Conservation (phyloP, 176 grass and related monocot genomes). For the Calamus simplicifolius region DNA sequence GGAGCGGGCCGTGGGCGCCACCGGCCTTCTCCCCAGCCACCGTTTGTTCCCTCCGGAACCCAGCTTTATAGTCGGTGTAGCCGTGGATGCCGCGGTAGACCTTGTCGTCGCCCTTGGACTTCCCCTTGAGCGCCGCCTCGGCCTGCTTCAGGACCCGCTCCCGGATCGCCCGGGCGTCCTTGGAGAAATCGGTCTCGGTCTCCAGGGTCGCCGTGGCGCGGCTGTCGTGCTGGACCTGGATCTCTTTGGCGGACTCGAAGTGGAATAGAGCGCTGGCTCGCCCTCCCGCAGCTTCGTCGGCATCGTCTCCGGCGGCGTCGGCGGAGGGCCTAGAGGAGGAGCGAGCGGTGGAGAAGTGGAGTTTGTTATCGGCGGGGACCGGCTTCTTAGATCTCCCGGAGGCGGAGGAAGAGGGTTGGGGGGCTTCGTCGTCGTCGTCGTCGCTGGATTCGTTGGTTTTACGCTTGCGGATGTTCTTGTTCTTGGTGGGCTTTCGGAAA, state of each 20-base stretch:
- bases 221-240: slow-evolving; percentile 67
- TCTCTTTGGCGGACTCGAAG: slow-evolving; percentile 66
- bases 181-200: slow-evolving; percentile 73
- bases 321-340: slow-evolving; percentile 17
- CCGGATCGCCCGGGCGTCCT: slow-evolving; percentile 68
- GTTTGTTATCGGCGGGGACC: slow-evolving; percentile 33
- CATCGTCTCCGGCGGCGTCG: background rate
- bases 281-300: background rate
- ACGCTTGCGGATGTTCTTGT: slow-evolving; percentile 79
- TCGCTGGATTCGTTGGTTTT: slow-evolving; percentile 34
- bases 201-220: slow-evolving; percentile 65
- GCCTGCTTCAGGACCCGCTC: slow-evolving; percentile 74
- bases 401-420: slow-evolving; percentile 22
- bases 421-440: slow-evolving; percentile 23
- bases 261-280: slow-evolving; percentile 38
- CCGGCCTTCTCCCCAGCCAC: slow-evolving; percentile 78
- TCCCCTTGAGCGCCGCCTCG: slow-evolving; percentile 50
- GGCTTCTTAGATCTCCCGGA: slow-evolving; percentile 29
- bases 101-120: slow-evolving; percentile 32
- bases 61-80: slow-evolving; percentile 84
- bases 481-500: slow-evolving; percentile 42
- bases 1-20: slow-evolving; percentile 62
- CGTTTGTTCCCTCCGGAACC: slow-evolving; percentile 80
- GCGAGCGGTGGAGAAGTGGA: slow-evolving; percentile 53
- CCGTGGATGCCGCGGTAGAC: slow-evolving; percentile 73